These are phyloP conservation scores for Wickerhamomyces xylosicus DNA, from an alignment of 805 yeast species.

Conservation along the genomic window DNA sequence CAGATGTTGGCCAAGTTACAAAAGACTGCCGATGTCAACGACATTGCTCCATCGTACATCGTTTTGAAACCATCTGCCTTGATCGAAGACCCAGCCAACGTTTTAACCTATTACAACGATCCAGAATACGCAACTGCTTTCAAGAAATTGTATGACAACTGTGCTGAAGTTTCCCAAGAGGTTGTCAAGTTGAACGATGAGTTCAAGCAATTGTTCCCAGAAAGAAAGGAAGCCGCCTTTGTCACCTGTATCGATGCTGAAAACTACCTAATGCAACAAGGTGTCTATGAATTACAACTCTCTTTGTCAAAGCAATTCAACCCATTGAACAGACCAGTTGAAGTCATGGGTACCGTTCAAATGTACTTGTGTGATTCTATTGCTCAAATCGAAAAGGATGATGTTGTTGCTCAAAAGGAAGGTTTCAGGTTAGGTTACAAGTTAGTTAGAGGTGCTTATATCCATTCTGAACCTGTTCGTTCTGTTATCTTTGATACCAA, in stretches of 20 bases:
- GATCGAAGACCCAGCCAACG: slow-evolving; percentile 64
- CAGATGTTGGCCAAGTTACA: slow-evolving; percentile 54
- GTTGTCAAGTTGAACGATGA: slow-evolving; percentile 41
- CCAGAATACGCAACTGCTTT: slow-evolving; percentile 43
- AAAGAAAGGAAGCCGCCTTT: slow-evolving; percentile 61
- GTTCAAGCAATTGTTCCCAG: slow-evolving; percentile 43
- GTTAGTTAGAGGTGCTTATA: slow-evolving; percentile 91
- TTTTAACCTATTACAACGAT: slow-evolving; percentile 49
- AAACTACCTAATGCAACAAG: slow-evolving; percentile 77
- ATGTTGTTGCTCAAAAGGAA: slow-evolving; percentile 46
- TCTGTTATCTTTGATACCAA: slow-evolving; percentile 66
- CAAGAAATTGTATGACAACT: slow-evolving; percentile 51
- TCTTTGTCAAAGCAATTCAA: slow-evolving; percentile 67
- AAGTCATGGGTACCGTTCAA: slow-evolving; percentile 87
- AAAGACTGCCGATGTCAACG: slow-evolving; percentile 36
- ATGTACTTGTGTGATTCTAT: slow-evolving; percentile 75
- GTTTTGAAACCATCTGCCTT: slow-evolving; percentile 93
- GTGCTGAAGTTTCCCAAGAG: slow-evolving; percentile 50
- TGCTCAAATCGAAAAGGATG: slow-evolving; percentile 51
- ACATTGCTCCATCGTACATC: slow-evolving; percentile 82
- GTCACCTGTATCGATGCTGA: slow-evolving; percentile 87
- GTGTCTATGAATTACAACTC: slow-evolving; percentile 86
- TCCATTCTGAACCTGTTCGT: slow-evolving; percentile 79
- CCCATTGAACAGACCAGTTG: slow-evolving; percentile 41
- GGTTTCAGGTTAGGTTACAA: slow-evolving; percentile 75